Percentiles rank a stretch among this genome's conserved stretches.
These are phyloP conservation scores for Nannochloropsis oceanica DNA, from an alignment of 108 stramenopile genomes.

Conservation along the genomic window DNA sequence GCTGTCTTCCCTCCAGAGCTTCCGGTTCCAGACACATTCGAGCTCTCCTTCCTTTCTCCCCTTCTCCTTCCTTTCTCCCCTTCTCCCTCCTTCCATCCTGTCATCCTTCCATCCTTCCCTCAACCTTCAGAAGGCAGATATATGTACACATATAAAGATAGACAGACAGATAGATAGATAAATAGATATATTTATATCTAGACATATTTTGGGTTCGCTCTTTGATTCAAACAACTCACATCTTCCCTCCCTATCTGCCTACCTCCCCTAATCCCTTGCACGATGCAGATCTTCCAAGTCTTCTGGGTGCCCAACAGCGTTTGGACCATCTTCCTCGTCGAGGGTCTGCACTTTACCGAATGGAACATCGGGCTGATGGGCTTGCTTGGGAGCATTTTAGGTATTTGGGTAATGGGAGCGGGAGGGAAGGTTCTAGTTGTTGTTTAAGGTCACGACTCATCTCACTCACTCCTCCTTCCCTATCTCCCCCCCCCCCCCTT, in stretches of 20 bases:
- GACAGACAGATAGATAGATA: background rate
- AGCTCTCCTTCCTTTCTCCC: no score
- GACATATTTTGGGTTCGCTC: no score
- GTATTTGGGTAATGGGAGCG: background rate
- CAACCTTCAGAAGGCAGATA: background rate
- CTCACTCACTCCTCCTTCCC: background rate
- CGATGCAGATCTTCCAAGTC: background rate
- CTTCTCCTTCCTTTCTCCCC: no score
- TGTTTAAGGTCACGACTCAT: no score
- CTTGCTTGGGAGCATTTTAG: background rate
- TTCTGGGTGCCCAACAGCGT: background rate
- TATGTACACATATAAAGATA: background rate
- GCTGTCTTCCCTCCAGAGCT: background rate
- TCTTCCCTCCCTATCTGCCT: background rate
- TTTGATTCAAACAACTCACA: no score
- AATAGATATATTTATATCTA: no score
- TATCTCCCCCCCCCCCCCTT: background rate
- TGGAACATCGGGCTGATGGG: background rate
- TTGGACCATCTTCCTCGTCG: background rate
- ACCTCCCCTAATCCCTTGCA: background rate
- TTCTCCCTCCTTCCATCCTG: no score
- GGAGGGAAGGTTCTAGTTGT: no score
- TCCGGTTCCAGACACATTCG: no score
- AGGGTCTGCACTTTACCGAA: background rate
- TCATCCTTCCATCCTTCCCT: no score